Percentiles rank a stretch among this genome's conserved stretches.
Conservation (phyloP, 139 green algal genomes). For the Micromonas commoda region DNA sequence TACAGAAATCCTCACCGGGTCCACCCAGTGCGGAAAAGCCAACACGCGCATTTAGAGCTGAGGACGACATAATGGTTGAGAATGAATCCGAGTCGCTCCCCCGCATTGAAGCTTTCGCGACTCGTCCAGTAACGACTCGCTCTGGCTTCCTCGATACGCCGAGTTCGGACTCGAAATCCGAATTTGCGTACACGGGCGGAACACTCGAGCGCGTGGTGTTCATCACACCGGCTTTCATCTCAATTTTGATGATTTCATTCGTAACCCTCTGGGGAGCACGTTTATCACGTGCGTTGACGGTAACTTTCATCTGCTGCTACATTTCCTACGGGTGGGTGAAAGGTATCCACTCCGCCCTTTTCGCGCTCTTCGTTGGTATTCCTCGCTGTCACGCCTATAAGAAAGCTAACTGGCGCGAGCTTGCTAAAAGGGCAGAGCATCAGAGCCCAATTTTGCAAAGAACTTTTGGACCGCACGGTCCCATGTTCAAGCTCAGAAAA, state of each 20-base stretch:
- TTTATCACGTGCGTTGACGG: background rate
- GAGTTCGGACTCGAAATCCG: background rate
- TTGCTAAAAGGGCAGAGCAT: background rate
- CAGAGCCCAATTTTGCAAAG: background rate
- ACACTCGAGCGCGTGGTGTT: conserved; percentile 5
- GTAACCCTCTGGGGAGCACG: conserved; percentile 3
- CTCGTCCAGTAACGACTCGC: too few species aligned
- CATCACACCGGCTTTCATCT: background rate
- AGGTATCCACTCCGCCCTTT: background rate
- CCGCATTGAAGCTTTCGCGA: too few species aligned
- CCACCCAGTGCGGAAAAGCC: too few species aligned
- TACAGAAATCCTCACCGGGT: too few species aligned
- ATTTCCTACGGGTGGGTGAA: conserved; percentile 19
- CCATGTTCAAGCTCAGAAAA: too few species aligned
- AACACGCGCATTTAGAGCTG: too few species aligned
- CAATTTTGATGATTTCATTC: conserved; percentile 2
- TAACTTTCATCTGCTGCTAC: conserved; percentile 8
- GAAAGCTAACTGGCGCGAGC: background rate
- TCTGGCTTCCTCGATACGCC: background rate
- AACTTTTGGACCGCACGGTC: background rate
- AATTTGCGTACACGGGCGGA: background rate
- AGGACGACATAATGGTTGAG: too few species aligned
- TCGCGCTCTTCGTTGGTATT: conserved; percentile 1
- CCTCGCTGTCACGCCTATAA: background rate
- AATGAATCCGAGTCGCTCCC: too few species aligned